Base-by-base conservation (phyloP, 257 asterid species). In the Euphrasia confusa region DNA sequence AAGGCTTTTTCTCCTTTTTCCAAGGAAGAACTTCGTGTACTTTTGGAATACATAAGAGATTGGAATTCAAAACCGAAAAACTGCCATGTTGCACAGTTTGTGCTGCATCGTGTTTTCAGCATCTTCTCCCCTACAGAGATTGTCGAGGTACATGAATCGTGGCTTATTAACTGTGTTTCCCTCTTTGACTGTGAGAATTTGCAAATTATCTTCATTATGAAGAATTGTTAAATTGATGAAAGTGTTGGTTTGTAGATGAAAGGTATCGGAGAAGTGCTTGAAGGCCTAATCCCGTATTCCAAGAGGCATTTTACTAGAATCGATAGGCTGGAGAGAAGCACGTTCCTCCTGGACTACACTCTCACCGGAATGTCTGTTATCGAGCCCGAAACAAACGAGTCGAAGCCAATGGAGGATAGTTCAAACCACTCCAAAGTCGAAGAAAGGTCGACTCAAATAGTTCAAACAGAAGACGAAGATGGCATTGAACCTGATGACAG, bases 31-130 rank as follows among this genome's bases (percentile, higher is more conserved):
- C 56, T 81, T 40, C 71, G 45, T 42, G 37, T 72, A 72, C 89
- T 92, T 72, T 64, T 92, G 80, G 96, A 84, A 70, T 92, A 89
- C 70, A 69, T 84, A 54, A 75, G 89, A 69, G 99, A 89, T 65
- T 92, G 99, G 97, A 92, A 92, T 63, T 79, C 97, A 40, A 92
- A 92, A 67, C 96, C 99, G 30, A 92, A 86, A 77, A 72, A 74
- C 56, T 92, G 96, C 59, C 96, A 84, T 60, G 56, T 83, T 66
- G 97, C 97, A 17, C 99, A 92, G 56, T 80, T 54, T 73, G 89
- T 88, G 71, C 83, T 92, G 61, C 71, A 60, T 39, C 73, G 63
- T 60, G 64, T 80, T 33, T 83, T 84, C 62, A 72, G 73, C 78
- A 71, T 75, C 66, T 69, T 88, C 64, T 79, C 96, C 12, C 93